Percentiles rank a stretch among this genome's conserved stretches.
phyloP scores from a whole-genome alignment of 352 stramenopile species.

The Phytophthora agathidicida region DNA sequence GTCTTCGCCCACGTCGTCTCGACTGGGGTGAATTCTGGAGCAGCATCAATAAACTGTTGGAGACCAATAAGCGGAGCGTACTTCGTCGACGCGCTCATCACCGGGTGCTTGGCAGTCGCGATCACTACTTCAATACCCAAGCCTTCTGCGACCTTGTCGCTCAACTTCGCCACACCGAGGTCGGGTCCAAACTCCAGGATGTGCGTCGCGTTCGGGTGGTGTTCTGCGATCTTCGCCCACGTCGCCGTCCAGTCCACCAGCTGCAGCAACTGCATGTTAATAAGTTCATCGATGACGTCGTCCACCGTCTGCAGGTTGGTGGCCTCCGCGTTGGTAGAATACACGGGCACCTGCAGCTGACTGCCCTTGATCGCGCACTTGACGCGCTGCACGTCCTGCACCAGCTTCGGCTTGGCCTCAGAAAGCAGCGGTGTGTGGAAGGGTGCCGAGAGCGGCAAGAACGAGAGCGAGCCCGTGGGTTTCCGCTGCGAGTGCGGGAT shows the following conservation, averaged over 20 bases:
- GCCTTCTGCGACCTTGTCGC: constrained; percentile 41
- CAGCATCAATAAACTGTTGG: constrained; percentile 36
- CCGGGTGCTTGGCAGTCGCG: constrained; percentile 38
- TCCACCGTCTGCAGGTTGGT: constrained; percentile 53
- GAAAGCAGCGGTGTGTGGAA: constrained; percentile 69
- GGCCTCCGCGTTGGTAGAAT: constrained; percentile 49
- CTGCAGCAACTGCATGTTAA: constrained; percentile 64
- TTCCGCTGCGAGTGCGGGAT: constrained; percentile 79
- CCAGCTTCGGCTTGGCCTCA: constrained; percentile 42
- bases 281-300: too few relatives aligned
- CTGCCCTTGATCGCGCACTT: constrained; percentile 41
- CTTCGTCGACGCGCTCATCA: constrained; percentile 16
- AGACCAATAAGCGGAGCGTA: constrained; percentile 39
- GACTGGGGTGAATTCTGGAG: neutral
- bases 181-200: constrained; percentile 75
- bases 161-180: too few relatives aligned
- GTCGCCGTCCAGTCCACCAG: constrained; percentile 64
- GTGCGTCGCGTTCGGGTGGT: constrained; percentile 46
- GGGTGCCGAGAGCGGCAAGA: constrained; percentile 58
- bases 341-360: constrained; percentile 62
- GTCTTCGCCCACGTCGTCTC: constrained; percentile 46
- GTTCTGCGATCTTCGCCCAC: constrained; percentile 31
- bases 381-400: constrained; percentile 49
- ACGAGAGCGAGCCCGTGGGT: constrained; percentile 46
- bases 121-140: constrained; percentile 56